Conservation (phyloP, 257 asterid genomes). For the Jacaranda copaia region DNA sequence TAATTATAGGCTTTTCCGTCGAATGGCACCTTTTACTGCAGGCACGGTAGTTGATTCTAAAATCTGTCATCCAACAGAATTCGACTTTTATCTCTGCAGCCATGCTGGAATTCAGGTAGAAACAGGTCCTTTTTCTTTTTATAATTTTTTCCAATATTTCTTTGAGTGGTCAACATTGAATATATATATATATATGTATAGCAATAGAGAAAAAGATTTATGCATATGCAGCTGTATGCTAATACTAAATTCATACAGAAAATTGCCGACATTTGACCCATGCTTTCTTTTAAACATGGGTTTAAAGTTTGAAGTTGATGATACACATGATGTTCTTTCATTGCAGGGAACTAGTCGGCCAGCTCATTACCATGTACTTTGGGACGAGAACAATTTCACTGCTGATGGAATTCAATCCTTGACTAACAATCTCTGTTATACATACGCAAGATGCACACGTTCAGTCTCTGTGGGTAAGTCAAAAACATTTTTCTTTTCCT, state of each 20-base stretch:
- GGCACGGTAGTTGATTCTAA: slow-evolving; percentile 98
- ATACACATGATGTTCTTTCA: not conserved
- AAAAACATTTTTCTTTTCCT: not conserved
- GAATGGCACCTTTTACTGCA: slow-evolving; percentile 30
- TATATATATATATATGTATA: too few relatives aligned
- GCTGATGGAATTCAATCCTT: slow-evolving; percentile 94
- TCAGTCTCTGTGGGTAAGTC: slow-evolving; percentile 93
- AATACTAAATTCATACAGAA: not conserved
- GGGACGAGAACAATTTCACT: slow-evolving; percentile 97
- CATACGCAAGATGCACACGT: slow-evolving; percentile 96
- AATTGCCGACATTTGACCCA: not conserved
- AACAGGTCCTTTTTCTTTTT: too few relatives aligned
- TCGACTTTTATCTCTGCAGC: slow-evolving; percentile 94
- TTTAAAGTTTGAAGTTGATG: slow-evolving; percentile 1
- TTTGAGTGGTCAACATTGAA: not conserved
- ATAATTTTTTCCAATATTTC: too few relatives aligned
- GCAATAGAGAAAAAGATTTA: too few relatives aligned
- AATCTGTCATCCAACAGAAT: slow-evolving; percentile 96
- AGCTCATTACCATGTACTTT: slow-evolving; percentile 94
- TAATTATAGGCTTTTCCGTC: not conserved
- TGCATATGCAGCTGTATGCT: not conserved
- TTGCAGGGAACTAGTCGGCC: slow-evolving; percentile 96
- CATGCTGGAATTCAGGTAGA: slow-evolving; percentile 97
- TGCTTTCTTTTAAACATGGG: not conserved
- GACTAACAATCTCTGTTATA: slow-evolving; percentile 94